Percentiles rank a stretch among this genome's conserved stretches.
These are phyloP conservation scores for Lecanicillium sp. DNA, from an alignment of 2,329 filamentous ascomycete genomes.

Conservation along the genomic window DNA sequence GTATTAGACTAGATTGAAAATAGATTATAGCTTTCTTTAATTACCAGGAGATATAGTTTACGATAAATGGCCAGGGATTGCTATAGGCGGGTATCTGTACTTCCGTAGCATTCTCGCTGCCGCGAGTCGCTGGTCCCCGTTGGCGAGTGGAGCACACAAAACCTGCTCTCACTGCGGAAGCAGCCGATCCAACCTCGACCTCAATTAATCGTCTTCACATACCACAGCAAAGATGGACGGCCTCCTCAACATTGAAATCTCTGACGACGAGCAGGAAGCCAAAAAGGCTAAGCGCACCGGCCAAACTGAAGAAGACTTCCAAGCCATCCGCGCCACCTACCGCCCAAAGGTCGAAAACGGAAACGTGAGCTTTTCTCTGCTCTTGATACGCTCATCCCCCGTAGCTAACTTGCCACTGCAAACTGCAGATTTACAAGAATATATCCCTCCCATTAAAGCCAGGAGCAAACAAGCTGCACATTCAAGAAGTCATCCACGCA, in stretches of 20 bases:
- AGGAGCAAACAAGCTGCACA: conserved; percentile 34
- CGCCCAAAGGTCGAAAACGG: conserved; percentile 45
- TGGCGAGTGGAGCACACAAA: too few species aligned
- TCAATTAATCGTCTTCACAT: too few species aligned
- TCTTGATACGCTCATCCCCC: conserved; percentile 2
- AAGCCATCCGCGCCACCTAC: conserved; percentile 37
- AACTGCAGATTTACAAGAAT: conserved; percentile 33
- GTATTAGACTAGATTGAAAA: too few species aligned
- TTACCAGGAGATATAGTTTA: too few species aligned
- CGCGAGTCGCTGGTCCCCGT: too few species aligned
- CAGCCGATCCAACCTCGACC: too few species aligned
- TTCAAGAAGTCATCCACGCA: conserved; percentile 45
- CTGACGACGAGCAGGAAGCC: conserved; percentile 24
- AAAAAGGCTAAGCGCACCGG: conserved; percentile 26
- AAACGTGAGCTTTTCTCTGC: conserved; percentile 32
- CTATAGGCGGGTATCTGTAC: too few species aligned
- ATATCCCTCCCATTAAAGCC: conserved; percentile 32
- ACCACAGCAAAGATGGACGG: conserved; percentile 12
- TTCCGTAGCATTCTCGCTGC: too few species aligned
- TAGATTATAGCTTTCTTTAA: too few species aligned
- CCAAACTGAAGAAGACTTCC: conserved; percentile 44
- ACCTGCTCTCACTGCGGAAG: too few species aligned
- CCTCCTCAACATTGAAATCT: conserved; percentile 22
- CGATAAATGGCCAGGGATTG: too few species aligned
- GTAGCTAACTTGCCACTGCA: not conserved